A percentile compares a stretch with the other conserved stretches of the same genome.
These are phyloP conservation scores for Ophiocordyceps camponoti-rufipedis DNA, from an alignment of 2,329 filamentous ascomycete species.

Conservation along the genomic window DNA sequence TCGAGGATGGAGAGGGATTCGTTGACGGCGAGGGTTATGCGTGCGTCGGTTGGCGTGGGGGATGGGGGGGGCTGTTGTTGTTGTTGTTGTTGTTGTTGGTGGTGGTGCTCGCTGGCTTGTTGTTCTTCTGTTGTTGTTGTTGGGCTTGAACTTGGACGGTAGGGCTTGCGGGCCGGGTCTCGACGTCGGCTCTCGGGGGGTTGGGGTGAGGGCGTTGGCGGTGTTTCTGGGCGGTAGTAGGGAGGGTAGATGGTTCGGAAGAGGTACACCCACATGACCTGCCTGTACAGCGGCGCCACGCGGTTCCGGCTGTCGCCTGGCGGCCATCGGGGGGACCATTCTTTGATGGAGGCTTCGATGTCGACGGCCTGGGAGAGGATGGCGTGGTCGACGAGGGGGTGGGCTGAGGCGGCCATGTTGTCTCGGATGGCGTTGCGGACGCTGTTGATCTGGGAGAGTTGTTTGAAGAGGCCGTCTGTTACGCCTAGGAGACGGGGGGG, in stretches of 20 bases:
- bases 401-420: conserved; percentile 40
- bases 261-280: conserved; percentile 48
- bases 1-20: conserved; percentile 36
- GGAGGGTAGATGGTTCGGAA: conserved; percentile 44
- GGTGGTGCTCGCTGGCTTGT: no score
- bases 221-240: conserved; percentile 9
- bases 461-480: conserved; percentile 62
- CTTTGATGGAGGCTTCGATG: conserved; percentile 56
- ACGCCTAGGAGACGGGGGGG: conserved; percentile 54
- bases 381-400: conserved; percentile 55
- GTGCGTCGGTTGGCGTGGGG: conserved; percentile 20
- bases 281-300: conserved; percentile 41
- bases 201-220: conserved; percentile 5
- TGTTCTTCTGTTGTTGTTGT: no score
- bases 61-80: no score
- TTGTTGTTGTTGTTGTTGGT: no score
- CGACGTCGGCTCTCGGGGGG: conserved; percentile 1
- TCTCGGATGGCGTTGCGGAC: conserved; percentile 57
- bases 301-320: conserved; percentile 36
- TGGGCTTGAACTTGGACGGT: no score
- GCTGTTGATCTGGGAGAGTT: conserved; percentile 61
- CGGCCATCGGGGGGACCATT: conserved; percentile 52
- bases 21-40: conserved; percentile 35
- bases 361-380: conserved; percentile 54
- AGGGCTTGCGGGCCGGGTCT: no score